Conservation (phyloP, 2,329 filamentous ascomycete species). For the Paradendryphiella salina region DNA sequence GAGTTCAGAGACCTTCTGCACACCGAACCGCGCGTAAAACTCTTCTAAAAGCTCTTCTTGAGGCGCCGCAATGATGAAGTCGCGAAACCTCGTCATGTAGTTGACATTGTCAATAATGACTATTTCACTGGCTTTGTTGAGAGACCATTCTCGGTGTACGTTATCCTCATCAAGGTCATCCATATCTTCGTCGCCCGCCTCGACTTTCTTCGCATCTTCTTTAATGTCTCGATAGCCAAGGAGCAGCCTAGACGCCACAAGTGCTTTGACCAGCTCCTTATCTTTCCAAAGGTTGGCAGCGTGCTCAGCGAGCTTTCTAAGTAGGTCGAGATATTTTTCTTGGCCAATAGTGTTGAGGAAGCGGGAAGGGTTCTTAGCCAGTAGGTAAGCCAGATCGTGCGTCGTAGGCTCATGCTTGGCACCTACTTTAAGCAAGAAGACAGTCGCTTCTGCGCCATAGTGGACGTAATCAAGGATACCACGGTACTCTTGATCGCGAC, state of each 20-base stretch:
- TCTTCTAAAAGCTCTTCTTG: slow-evolving; percentile 85
- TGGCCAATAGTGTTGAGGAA: slow-evolving; percentile 78
- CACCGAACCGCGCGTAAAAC: slow-evolving; percentile 82
- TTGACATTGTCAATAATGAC: slow-evolving; percentile 58
- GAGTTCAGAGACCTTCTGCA: slow-evolving; percentile 72
- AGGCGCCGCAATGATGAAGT: slow-evolving; percentile 80
- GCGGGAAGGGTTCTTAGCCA: slow-evolving; percentile 81
- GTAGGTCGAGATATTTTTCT: slow-evolving; percentile 83
- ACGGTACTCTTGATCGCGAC: slow-evolving; percentile 70
- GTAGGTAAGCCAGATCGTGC: slow-evolving; percentile 77
- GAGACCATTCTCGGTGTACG: slow-evolving; percentile 71
- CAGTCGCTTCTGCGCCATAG: slow-evolving; percentile 84
- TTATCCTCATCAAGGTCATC: slow-evolving; percentile 53
- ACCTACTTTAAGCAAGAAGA: slow-evolving; percentile 84
- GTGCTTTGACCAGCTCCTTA: slow-evolving; percentile 73
- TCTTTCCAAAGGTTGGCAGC: slow-evolving; percentile 72
- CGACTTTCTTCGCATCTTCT: slow-evolving; percentile 58
- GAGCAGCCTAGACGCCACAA: slow-evolving; percentile 76
- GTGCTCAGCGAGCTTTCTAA: slow-evolving; percentile 79
- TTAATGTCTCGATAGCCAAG: slow-evolving; percentile 75
- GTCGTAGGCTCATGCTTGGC: slow-evolving; percentile 91
- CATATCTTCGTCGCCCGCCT: slow-evolving; percentile 46
- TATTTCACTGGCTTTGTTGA: slow-evolving; percentile 76
- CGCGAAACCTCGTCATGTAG: slow-evolving; percentile 82
- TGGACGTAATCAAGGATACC: slow-evolving; percentile 98